phyloP scores from a whole-genome alignment of 768 basidiomycete species.

The Lactarius deliciosus region DNA sequence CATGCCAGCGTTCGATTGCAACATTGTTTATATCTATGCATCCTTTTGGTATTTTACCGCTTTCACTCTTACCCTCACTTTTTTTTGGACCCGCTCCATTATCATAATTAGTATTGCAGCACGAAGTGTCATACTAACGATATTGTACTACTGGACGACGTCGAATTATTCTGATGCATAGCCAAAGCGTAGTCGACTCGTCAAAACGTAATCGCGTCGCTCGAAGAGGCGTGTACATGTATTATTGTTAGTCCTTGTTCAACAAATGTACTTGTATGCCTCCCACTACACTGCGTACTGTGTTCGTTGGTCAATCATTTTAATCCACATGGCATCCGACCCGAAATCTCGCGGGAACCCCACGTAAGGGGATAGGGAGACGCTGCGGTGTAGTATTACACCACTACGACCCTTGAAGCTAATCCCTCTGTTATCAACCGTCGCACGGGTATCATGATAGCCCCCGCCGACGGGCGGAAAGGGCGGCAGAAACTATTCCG shows the following conservation, averaged over 20 bases:
- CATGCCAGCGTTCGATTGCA: constrained; percentile 10
- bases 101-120: constrained; percentile 25
- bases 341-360: too few relatives aligned
- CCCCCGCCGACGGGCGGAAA: too few relatives aligned
- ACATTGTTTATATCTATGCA: constrained; percentile 28
- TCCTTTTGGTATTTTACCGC: constrained; percentile 16
- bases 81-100: constrained; percentile 18
- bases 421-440: too few relatives aligned
- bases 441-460: too few relatives aligned
- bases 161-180: constrained; percentile 16
- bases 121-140: constrained; percentile 22
- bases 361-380: too few relatives aligned
- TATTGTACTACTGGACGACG: constrained; percentile 23
- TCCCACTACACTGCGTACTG: too few relatives aligned
- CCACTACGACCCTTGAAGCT: too few relatives aligned
- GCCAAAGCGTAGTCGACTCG: constrained; percentile 4
- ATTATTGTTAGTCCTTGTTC: not conserved
- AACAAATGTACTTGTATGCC: constrained; percentile 3
- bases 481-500: too few relatives aligned
- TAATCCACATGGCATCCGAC: too few relatives aligned
- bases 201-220: not conserved
- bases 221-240: not conserved
- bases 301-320: not conserved
- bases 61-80: constrained; percentile 10
- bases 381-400: too few relatives aligned